Conservation (phyloP, 495 filamentous ascomycete species). For the Penicillium roqueforti region DNA sequence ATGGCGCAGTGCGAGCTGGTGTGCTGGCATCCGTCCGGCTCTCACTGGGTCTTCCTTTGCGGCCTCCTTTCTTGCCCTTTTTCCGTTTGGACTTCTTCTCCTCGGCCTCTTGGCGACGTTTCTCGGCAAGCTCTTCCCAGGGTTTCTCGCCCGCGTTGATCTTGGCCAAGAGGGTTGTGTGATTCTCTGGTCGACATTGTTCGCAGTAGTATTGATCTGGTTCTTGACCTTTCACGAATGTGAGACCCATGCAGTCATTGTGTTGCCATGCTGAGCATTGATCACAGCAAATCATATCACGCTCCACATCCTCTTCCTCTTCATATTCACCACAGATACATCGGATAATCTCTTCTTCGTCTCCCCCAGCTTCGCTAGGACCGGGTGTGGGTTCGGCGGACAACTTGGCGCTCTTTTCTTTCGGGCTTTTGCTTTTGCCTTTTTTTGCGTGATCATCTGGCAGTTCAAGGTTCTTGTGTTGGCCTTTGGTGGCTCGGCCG, state of each 20-base stretch:
- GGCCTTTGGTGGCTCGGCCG: conserved; percentile 90
- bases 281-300: conserved; percentile 89
- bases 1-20: conserved; percentile 29
- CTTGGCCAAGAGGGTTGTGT: conserved; percentile 67
- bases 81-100: conserved; percentile 47
- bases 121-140: conserved; percentile 66
- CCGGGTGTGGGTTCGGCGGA: conserved; percentile 49
- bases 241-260: conserved; percentile 88
- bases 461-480: conserved; percentile 79
- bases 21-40: conserved; percentile 36
- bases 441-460: conserved; percentile 60
- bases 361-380: conserved; percentile 59
- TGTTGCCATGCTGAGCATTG: conserved; percentile 92
- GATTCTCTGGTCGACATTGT: conserved; percentile 76
- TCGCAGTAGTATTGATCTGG: conserved; percentile 87
- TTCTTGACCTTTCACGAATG: conserved; percentile 67
- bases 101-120: conserved; percentile 48
- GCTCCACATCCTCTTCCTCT: conserved; percentile 74
- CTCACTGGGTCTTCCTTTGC: conserved; percentile 40
- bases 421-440: conserved; percentile 56
- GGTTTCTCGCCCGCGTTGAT: conserved; percentile 75
- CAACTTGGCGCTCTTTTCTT: conserved; percentile 46
- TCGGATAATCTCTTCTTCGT: conserved; percentile 66
- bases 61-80: conserved; percentile 46
- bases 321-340: conserved; percentile 89